Conservation (phyloP, 352 stramenopile species). For the Pythium scleroteichum region DNA sequence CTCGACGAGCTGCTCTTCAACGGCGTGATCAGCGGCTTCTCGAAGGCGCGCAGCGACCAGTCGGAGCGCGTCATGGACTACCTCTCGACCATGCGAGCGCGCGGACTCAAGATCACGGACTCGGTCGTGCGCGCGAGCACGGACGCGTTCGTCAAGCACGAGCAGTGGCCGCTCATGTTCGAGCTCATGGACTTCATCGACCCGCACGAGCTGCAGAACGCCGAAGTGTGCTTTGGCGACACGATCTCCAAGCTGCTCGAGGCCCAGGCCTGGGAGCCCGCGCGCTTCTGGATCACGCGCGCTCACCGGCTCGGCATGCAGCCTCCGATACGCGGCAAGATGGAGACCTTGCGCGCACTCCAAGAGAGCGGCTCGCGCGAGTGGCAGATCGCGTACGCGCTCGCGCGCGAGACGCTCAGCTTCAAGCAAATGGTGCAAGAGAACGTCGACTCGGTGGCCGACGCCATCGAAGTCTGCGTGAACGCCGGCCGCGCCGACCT, state of each 20-base stretch:
- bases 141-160: conserved; percentile 67
- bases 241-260: conserved; percentile 82
- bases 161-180: conserved; percentile 55
- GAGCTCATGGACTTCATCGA: conserved; percentile 57
- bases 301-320: conserved; percentile 50
- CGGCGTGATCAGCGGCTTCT: conserved; percentile 79
- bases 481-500: conserved; percentile 49
- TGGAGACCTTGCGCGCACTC: conserved; percentile 47
- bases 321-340: conserved; percentile 70
- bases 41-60: conserved; percentile 72
- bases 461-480: conserved; percentile 68
- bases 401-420: conserved; percentile 69
- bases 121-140: conserved; percentile 74
- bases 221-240: conserved; percentile 67
- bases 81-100: conserved; percentile 50
- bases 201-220: conserved; percentile 43
- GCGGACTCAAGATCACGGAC: conserved; percentile 64
- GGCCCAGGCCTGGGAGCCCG: conserved; percentile 45
- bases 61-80: conserved; percentile 65
- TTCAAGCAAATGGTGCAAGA: conserved; percentile 64
- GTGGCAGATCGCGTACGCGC: conserved; percentile 74
- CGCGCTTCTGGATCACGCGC: conserved; percentile 58
- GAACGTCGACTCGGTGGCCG: conserved; percentile 69
- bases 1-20: conserved; percentile 67
- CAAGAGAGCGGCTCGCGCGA: conserved; percentile 38